Conservation (phyloP, 768 basidiomycete species). For the Tylopilus cervinicoccineus region DNA sequence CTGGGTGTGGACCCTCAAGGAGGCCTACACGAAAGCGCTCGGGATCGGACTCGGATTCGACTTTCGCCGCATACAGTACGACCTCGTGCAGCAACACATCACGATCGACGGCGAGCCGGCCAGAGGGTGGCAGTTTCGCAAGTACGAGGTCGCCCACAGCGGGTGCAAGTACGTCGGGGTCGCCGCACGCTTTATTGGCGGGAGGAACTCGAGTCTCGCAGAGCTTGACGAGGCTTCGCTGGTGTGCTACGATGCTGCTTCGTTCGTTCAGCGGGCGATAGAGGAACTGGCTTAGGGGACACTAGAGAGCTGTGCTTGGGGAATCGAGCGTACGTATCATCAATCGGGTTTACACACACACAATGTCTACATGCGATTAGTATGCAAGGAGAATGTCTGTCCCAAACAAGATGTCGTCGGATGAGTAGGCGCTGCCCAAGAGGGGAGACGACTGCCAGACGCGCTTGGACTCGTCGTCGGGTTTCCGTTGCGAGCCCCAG, state of each 20-base stretch:
- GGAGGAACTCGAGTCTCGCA: constrained; percentile 30
- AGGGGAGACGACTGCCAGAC: constrained; percentile 55
- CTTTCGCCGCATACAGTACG: constrained; percentile 71
- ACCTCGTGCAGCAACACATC: constrained; percentile 47
- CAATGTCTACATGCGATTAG: constrained; percentile 21
- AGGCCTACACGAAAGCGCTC: constrained; percentile 87
- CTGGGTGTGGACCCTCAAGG: constrained; percentile 88
- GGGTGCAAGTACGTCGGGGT: constrained; percentile 62
- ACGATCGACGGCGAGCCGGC: constrained; percentile 56
- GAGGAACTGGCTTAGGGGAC: constrained; percentile 32
- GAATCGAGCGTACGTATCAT: constrained; percentile 15
- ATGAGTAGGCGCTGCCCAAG: constrained; percentile 25
- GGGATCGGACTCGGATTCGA: constrained; percentile 83
- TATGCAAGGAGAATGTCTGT: constrained; percentile 29
- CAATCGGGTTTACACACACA: constrained; percentile 7
- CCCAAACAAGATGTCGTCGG: constrained; percentile 30
- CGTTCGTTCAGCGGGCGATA: constrained; percentile 47
- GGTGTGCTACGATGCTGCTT: constrained; percentile 41
- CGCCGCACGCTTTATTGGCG: constrained; percentile 58
- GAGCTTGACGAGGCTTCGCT: constrained; percentile 39
- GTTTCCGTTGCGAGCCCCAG: constrained; percentile 57
- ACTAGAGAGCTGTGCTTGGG: constrained; percentile 17
- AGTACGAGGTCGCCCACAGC: constrained; percentile 49
- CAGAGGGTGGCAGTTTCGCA: constrained; percentile 64
- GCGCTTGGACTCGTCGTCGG: constrained; percentile 39